phyloP scores from a whole-genome alignment of 176 grass and related monocot species.

The Cenchrus purpureus region DNA sequence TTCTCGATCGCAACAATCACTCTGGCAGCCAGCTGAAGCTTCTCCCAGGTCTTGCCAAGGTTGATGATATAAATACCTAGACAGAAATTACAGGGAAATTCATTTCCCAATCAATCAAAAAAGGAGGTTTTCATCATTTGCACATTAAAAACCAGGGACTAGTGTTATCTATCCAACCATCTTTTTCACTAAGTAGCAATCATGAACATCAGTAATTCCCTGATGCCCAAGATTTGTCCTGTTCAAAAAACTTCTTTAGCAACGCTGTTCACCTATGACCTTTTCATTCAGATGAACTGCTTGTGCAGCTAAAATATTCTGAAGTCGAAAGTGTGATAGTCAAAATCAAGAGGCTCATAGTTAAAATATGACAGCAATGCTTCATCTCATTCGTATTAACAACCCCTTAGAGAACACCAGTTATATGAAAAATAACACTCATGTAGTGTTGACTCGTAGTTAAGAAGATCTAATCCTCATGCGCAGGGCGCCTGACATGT shows the following conservation, averaged over 20 bases:
- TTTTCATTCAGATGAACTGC: not conserved
- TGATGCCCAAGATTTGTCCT: not conserved
- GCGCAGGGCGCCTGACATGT: not conserved
- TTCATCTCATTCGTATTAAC: not conserved
- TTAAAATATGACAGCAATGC: too few species aligned
- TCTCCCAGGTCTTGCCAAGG: constrained; percentile 78
- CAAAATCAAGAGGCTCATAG: not conserved
- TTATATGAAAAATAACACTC: not conserved
- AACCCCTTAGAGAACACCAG: not conserved
- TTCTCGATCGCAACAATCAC: constrained; percentile 78
- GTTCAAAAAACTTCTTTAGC: not conserved
- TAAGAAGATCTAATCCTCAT: not conserved
- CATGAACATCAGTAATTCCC: not conserved
- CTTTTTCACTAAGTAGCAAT: not conserved
- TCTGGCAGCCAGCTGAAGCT: constrained; percentile 67
- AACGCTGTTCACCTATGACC: not conserved
- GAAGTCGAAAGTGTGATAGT: not conserved
- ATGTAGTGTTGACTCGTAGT: not conserved
- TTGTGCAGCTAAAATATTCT: not conserved
- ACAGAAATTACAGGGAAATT: not conserved
- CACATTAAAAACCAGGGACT: not conserved
- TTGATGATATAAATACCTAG: constrained; percentile 78
- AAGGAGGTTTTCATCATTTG: not conserved
- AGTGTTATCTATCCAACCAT: not conserved
- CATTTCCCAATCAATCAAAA: not conserved